These are phyloP conservation scores for Vigna trinervia DNA, from an alignment of 306 rosid species.

Conservation along the genomic window DNA sequence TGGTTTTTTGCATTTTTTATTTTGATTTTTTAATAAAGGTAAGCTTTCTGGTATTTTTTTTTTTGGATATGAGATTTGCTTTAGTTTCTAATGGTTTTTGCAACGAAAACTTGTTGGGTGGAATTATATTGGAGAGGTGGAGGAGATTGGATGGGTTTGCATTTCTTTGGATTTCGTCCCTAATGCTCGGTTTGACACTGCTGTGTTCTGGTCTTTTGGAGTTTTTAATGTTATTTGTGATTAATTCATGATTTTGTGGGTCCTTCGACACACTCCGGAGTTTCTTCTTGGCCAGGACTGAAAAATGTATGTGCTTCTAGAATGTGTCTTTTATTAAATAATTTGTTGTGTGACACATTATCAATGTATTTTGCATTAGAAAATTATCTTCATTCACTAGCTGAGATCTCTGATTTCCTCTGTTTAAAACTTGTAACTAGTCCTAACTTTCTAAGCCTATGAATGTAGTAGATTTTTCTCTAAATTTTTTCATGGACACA, in stretches of 20 bases:
- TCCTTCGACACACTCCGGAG: background rate
- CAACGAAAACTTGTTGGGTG: background rate
- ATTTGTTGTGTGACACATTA: background rate
- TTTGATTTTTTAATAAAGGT: background rate
- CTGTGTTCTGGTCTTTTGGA: background rate
- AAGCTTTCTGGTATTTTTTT: too few relatives aligned
- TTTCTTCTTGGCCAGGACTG: background rate
- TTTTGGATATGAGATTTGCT: background rate
- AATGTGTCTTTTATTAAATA: background rate
- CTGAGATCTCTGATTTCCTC: slow-evolving; percentile 13
- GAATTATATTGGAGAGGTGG: slow-evolving; percentile 5
- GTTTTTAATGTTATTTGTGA: background rate
- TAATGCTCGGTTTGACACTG: background rate
- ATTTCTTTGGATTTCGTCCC: background rate
- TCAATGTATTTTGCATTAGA: background rate
- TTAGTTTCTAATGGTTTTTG: background rate
- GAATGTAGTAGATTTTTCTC: slow-evolving; percentile 16
- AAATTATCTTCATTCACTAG: background rate
- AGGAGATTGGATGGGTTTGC: slow-evolving; percentile 22
- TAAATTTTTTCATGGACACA: background rate
- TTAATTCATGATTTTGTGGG: slow-evolving; percentile 4
- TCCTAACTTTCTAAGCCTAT: background rate
- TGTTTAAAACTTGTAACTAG: slow-evolving; percentile 5
- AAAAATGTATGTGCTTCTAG: background rate
- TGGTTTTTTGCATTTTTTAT: background rate